phyloP scores from a whole-genome alignment of 2,329 filamentous ascomycete species.

The Alternaria sp. region DNA sequence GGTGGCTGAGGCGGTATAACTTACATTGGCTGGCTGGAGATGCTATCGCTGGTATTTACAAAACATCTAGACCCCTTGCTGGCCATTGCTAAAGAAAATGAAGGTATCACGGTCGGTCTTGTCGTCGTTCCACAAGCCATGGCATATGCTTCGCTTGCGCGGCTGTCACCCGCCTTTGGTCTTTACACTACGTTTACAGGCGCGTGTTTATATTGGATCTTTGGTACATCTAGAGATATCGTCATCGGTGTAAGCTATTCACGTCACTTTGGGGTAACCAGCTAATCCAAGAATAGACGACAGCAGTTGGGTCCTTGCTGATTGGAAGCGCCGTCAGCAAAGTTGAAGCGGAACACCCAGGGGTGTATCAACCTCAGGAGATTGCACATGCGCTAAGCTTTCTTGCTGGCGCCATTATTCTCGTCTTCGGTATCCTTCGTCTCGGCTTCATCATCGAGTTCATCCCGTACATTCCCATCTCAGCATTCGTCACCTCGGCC shows the following conservation, averaged over 20 bases:
- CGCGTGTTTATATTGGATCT: conserved; percentile 93
- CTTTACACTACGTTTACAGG: conserved; percentile 96
- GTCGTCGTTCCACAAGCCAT: conserved; percentile 93
- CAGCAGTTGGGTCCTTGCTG: conserved; percentile 91
- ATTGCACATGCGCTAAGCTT: conserved; percentile 81
- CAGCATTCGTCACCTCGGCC: conserved; percentile 96
- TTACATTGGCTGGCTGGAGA: conserved; percentile 41
- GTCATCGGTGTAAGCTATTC: conserved; percentile 77
- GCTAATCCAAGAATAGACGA: conserved; percentile 63
- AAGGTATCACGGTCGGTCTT: conserved; percentile 67
- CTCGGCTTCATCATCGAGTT: conserved; percentile 91
- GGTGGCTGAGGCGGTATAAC: conserved; percentile 39
- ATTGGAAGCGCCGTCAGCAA: conserved; percentile 78
- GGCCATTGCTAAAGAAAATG: not conserved
- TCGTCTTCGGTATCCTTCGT: conserved; percentile 77
- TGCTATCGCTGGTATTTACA: conserved; percentile 35
- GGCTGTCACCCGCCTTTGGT: conserved; percentile 78
- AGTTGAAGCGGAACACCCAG: conserved; percentile 63
- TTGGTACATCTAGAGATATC: conserved; percentile 96
- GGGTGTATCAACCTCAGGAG: conserved; percentile 63
- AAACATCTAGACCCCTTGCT: not conserved
- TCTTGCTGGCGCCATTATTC: conserved; percentile 77
- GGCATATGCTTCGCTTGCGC: conserved; percentile 87
- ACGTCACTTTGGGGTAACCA: not conserved
- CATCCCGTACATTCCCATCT: conserved; percentile 87